A percentile compares a stretch with the other conserved stretches of the same genome.
Conservation (phyloP, 192 early-diverging fungal species). For the Coemansia sp. region DNA sequence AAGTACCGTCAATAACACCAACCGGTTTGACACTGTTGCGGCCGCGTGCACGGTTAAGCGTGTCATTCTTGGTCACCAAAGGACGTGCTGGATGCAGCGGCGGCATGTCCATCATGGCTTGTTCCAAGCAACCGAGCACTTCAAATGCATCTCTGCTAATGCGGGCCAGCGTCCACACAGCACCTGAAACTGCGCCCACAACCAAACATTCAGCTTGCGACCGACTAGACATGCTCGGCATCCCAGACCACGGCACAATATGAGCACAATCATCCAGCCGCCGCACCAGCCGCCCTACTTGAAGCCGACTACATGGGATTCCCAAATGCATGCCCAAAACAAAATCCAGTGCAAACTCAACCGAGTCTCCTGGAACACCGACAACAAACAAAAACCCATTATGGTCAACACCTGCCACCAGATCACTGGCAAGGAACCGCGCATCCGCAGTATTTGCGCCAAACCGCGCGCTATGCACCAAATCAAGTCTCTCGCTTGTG, state of each 20-base stretch:
- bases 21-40: constrained; percentile 2
- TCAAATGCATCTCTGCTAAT: constrained; percentile 25
- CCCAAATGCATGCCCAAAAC: constrained; percentile 33
- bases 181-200: constrained; percentile 22
- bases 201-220: constrained; percentile 6
- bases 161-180: constrained; percentile 37
- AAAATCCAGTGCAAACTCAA: constrained; percentile 44
- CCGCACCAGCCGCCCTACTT: constrained; percentile 13
- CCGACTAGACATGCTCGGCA: too few relatives aligned
- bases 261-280: constrained; percentile 8
- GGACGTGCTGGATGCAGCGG: constrained; percentile 34
- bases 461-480: constrained; percentile 33
- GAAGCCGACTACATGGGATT: constrained; percentile 25
- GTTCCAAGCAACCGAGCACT: constrained; percentile 24
- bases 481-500: constrained; percentile 13
- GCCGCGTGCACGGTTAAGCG: constrained; percentile 11
- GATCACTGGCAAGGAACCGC: constrained; percentile 19
- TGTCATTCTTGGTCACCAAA: constrained; percentile 12
- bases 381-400: constrained; percentile 30
- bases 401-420: constrained; percentile 28
- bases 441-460: constrained; percentile 33
- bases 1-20: constrained; percentile 21
- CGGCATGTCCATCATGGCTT: constrained; percentile 21
- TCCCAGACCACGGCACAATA: constrained; percentile 23
- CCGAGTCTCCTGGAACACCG: constrained; percentile 5